Evolutionary conservation across 352 stramenopile species (phyloP), one percentile per base, ranked within the genome.

Genomic region (Phytophthora gonapodyides): DNA sequence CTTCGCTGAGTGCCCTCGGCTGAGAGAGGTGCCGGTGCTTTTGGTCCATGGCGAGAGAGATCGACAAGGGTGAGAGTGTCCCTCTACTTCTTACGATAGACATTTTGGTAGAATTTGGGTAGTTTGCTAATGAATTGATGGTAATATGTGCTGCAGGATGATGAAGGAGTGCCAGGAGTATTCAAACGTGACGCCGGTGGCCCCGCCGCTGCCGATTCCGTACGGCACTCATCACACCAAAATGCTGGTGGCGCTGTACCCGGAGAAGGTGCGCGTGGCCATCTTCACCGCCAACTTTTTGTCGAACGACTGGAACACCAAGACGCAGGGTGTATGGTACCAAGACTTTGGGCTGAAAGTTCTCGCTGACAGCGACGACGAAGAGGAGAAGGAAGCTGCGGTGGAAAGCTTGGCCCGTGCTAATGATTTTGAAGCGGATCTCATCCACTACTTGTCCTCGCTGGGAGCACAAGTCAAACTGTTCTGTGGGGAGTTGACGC

Each of bases 151-250:
- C 31, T 64, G 13, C 31, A 86, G 76, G 3, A 89, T 93, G 64
- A 69, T 49, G n/a, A 73, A 75, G 27, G 73, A 87, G 31, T 91
- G 84, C 58, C 59, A 51, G 2, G 58, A 61, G n/a, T 91, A 82
- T 58, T 7, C 64, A 17, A 91, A 92, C 61, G 75, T 92, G 38
- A 86, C 67, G 30, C 54, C 74, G 8, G 69, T 93, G 5, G 71
- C 79, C n/a, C 88, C 88, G 12, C 75, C 73, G 8, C 71, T 94
- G 35, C 83, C 85, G 9, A 93, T 94, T 51, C 75, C 85, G 3
- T 96, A 92, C 62, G 88, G 88, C 9, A 93, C 82, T 17, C 87
- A 96, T 69, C 88, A 96, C 64, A 93, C 85, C 0, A 96, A 96
- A 50, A 94, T 93, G 80, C 67, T 94, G 59, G 80, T 93, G 15